phyloP scores from a whole-genome alignment of 768 basidiomycete species.

The Suillus alpinus region DNA sequence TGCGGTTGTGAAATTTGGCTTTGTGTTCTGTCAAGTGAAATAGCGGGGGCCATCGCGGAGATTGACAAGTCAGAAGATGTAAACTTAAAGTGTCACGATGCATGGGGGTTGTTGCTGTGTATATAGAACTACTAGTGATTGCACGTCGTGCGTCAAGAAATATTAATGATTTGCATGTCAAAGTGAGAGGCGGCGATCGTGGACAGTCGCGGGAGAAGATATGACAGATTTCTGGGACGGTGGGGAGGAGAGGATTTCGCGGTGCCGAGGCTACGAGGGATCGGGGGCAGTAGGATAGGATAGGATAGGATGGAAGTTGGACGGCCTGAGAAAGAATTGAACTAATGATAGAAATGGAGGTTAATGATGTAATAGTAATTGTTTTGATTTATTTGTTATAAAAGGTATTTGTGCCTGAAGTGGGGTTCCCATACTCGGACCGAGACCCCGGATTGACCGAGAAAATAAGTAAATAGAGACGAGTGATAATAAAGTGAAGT shows the following conservation, averaged over 20 bases:
- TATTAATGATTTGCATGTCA: not conserved
- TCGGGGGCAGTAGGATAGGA: not conserved
- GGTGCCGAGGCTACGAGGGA: conserved; percentile 3
- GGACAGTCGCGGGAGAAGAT: conserved; percentile 1
- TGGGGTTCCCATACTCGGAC: conserved; percentile 29
- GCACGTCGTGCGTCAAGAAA: not conserved
- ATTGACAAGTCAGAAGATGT: not conserved
- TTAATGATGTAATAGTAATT: conserved; percentile 1
- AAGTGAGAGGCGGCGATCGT: not conserved
- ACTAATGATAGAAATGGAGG: not conserved
- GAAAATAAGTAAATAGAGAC: not conserved
- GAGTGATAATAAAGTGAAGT: conserved; percentile 7
- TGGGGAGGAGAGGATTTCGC: not conserved
- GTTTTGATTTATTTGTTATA: not conserved
- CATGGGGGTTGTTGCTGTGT: not conserved
- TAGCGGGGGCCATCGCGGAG: not conserved
- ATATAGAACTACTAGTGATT: not conserved
- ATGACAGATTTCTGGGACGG: not conserved
- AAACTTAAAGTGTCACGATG: not conserved
- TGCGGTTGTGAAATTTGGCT: not conserved
- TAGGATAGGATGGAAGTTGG: not conserved
- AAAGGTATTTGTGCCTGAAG: not conserved
- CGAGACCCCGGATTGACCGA: conserved; percentile 26
- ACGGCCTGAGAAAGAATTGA: not conserved
- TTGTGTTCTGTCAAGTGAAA: conserved; percentile 4